Evolutionary conservation across 345 rosid species (phyloP).

Genomic region (Ceriops decandra): DNA sequence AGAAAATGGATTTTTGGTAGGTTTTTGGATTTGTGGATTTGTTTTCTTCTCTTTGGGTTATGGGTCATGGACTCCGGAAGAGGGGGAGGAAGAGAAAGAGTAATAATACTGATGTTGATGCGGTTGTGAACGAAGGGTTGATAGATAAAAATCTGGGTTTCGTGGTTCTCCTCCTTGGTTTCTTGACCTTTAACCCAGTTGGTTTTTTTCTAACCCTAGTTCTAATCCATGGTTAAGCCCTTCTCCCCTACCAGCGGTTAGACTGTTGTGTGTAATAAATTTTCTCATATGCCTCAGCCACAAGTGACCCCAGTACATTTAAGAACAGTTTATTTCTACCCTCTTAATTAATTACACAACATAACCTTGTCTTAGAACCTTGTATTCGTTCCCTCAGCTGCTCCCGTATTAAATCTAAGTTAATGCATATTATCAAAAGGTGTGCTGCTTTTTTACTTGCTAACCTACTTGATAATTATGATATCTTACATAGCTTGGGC

Average conservation of each 20-base stretch:
- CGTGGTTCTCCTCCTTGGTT: slow-evolving; percentile 20
- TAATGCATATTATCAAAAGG: too few relatives aligned
- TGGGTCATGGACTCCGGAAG: neutral
- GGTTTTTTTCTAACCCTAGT: slow-evolving; percentile 22
- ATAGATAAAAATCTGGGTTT: slow-evolving; percentile 19
- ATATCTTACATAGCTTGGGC: too few relatives aligned
- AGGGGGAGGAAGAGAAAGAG: neutral
- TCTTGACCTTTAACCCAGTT: slow-evolving; percentile 19
- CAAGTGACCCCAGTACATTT: too few relatives aligned
- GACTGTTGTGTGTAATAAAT: slow-evolving; percentile 20
- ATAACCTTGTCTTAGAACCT: too few relatives aligned
- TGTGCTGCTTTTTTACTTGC: too few relatives aligned
- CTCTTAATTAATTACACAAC: too few relatives aligned
- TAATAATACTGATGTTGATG: neutral
- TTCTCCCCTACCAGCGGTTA: slow-evolving; percentile 3
- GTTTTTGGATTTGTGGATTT: neutral
- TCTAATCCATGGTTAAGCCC: slow-evolving; percentile 23
- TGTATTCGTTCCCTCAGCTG: too few relatives aligned
- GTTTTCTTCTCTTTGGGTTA: neutral
- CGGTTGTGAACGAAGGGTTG: neutral
- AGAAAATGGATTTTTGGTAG: neutral
- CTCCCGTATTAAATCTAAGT: too few relatives aligned
- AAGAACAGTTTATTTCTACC: too few relatives aligned
- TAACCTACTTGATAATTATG: too few relatives aligned
- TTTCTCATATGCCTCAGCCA: neutral